Conservation (phyloP, 2,329 filamentous ascomycete genomes). For the Amphichorda felina region DNA sequence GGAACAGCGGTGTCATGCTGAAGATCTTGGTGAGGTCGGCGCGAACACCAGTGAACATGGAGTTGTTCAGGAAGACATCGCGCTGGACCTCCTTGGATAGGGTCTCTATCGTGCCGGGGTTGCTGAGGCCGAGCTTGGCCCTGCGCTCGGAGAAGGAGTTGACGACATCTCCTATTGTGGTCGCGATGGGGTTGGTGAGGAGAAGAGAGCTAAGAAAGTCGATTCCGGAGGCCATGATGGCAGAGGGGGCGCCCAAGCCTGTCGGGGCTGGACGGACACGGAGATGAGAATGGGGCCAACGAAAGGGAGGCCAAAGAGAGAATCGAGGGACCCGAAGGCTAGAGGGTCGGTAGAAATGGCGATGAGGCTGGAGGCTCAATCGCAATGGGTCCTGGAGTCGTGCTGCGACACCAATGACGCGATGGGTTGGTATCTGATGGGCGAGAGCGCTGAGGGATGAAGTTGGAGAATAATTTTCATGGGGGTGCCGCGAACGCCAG, state of each 20-base stretch:
- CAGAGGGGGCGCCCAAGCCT: not conserved
- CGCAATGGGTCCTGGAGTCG: not conserved
- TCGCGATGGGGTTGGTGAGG: slow-evolving; percentile 60
- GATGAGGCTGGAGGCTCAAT: not conserved
- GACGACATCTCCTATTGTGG: slow-evolving; percentile 64
- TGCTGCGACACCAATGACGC: slow-evolving; percentile 15
- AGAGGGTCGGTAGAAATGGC: not conserved
- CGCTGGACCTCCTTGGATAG: slow-evolving; percentile 87
- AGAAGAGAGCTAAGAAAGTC: slow-evolving; percentile 50
- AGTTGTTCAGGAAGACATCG: slow-evolving; percentile 92
- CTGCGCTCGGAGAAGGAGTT: slow-evolving; percentile 74
- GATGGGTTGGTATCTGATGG: no score
- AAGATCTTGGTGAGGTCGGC: slow-evolving; percentile 96
- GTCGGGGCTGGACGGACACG: not conserved
- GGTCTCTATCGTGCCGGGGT: slow-evolving; percentile 86
- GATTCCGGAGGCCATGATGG: slow-evolving; percentile 36
- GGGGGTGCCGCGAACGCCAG: no score
- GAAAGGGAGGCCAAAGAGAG: not conserved
- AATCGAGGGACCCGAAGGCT: not conserved
- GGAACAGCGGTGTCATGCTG: slow-evolving; percentile 86
- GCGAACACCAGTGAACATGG: slow-evolving; percentile 91
- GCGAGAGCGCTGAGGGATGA: slow-evolving; percentile 1
- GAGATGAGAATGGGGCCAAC: not conserved
- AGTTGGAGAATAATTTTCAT: slow-evolving; percentile 24
- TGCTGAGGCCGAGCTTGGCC: slow-evolving; percentile 76